phyloP scores from a whole-genome alignment of 2,329 filamentous ascomycete species.

The Neofusicoccum parvum region DNA sequence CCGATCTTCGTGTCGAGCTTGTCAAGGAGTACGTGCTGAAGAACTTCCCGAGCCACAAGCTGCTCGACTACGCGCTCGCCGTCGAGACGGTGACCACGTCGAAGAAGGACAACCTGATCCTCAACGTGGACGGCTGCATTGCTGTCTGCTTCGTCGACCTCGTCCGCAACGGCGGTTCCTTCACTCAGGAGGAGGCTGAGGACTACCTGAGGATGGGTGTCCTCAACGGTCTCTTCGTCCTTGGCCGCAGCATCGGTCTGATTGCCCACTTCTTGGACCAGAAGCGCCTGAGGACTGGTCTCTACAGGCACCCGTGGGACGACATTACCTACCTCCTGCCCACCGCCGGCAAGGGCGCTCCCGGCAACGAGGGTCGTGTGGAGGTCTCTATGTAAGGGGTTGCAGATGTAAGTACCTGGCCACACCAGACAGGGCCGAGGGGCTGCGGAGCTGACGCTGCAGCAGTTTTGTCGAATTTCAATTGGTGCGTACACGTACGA shows the following conservation, averaged over 20 bases:
- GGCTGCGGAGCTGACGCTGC: background rate
- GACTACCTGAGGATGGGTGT: constrained; percentile 99
- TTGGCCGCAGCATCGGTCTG: constrained; percentile 94
- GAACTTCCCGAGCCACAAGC: constrained; percentile 97
- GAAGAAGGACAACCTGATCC: constrained; percentile 99
- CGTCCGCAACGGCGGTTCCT: constrained; percentile 95
- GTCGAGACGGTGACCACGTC: constrained; percentile 98
- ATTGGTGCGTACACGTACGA: background rate
- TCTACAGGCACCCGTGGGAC: constrained; percentile 96
- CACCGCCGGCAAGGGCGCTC: constrained; percentile 37
- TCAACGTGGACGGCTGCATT: constrained; percentile 98
- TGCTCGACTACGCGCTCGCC: constrained; percentile 97
- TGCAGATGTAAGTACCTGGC: background rate
- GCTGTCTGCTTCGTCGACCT: constrained; percentile 99
- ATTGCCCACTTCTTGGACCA: constrained; percentile 99
- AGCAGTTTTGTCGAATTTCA: background rate
- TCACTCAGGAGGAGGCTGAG: constrained; percentile 93
- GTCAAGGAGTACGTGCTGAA: constrained; percentile 98
- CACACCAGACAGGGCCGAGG: background rate
- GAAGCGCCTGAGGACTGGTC: constrained; percentile 96
- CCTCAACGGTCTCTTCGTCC: constrained; percentile 97
- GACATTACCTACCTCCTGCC: constrained; percentile 71
- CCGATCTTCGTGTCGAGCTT: constrained; percentile 97
- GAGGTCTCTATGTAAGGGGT: constrained; percentile 32
- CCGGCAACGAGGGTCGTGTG: constrained; percentile 45